Conservation (phyloP, 2,329 filamentous ascomycete genomes). For the Fusarium clavum region DNA sequence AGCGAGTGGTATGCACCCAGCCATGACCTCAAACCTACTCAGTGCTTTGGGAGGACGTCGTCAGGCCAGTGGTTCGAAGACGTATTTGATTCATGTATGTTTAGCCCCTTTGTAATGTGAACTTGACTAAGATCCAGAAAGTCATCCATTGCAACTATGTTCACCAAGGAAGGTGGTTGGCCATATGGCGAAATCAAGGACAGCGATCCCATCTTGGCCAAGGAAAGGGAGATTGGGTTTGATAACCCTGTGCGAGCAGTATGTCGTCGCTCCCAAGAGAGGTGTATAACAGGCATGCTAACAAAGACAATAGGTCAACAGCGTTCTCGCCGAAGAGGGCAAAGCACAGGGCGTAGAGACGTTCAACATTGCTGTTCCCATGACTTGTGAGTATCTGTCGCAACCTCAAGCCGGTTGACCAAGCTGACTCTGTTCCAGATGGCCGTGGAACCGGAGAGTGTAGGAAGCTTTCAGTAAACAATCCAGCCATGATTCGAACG, state of each 20-base stretch:
- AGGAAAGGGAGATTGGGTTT: slow-evolving; percentile 46
- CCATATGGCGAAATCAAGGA: slow-evolving; percentile 48
- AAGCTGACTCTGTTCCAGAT: slow-evolving; percentile 40
- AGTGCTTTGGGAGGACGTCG: slow-evolving; percentile 50
- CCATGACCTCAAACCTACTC: slow-evolving; percentile 47
- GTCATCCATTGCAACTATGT: slow-evolving; percentile 47
- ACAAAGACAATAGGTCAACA: slow-evolving; percentile 40
- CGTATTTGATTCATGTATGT: slow-evolving; percentile 52
- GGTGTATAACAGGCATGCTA: not conserved
- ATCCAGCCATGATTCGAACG: slow-evolving; percentile 48
- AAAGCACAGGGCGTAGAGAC: slow-evolving; percentile 46
- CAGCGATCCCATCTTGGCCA: slow-evolving; percentile 45
- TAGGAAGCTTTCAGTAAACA: slow-evolving; percentile 51
- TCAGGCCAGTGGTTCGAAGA: slow-evolving; percentile 41
- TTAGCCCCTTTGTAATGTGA: fast-evolving
- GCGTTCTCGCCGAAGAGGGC: slow-evolving; percentile 46
- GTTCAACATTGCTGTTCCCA: slow-evolving; percentile 47
- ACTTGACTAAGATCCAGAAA: not conserved
- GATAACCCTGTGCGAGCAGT: slow-evolving; percentile 48
- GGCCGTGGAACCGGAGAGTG: slow-evolving; percentile 49
- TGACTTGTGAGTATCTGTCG: slow-evolving; percentile 44
- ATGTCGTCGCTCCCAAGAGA: fast-evolving
- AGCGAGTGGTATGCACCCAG: slow-evolving; percentile 48
- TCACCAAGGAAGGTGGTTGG: slow-evolving; percentile 49
- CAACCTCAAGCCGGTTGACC: fast-evolving